Evolutionary conservation across 495 filamentous ascomycete genomes (phyloP).

Genomic region (Hypoxylon lenormandii): DNA sequence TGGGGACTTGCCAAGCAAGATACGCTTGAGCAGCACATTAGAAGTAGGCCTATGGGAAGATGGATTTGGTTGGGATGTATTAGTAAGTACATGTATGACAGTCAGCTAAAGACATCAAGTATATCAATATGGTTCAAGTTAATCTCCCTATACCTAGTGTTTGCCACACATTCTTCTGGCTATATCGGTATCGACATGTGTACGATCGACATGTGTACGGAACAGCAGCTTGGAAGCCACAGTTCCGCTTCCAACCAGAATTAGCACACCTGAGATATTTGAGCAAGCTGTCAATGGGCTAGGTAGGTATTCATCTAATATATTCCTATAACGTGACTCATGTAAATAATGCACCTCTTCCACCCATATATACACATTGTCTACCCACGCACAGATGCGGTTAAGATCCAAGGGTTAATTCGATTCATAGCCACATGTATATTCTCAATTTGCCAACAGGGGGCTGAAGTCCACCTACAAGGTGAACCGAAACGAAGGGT

Average conservation of each 20-base stretch:
- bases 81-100: constrained; percentile 43
- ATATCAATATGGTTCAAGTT: constrained; percentile 6
- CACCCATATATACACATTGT: too few species aligned
- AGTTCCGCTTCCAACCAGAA: too few species aligned
- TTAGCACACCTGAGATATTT: too few species aligned
- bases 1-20: neutral
- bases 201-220: too few species aligned
- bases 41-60: neutral
- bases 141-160: neutral
- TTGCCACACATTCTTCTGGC: neutral
- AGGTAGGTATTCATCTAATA: too few species aligned
- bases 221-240: too few species aligned
- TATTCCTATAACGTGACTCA: neutral
- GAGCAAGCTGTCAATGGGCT: too few species aligned
- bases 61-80: constrained; percentile 34
- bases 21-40: constrained; percentile 7
- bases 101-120: constrained; percentile 11
- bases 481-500: constrained; percentile 69
- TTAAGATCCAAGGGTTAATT: too few species aligned
- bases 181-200: too few species aligned
- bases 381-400: too few species aligned
- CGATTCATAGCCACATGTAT: too few species aligned
- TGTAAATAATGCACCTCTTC: constrained; percentile 5
- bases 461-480: constrained; percentile 15
- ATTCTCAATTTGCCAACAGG: neutral